Conservation (phyloP, 2,329 filamentous ascomycete genomes). For the Aspergillus sp. region DNA sequence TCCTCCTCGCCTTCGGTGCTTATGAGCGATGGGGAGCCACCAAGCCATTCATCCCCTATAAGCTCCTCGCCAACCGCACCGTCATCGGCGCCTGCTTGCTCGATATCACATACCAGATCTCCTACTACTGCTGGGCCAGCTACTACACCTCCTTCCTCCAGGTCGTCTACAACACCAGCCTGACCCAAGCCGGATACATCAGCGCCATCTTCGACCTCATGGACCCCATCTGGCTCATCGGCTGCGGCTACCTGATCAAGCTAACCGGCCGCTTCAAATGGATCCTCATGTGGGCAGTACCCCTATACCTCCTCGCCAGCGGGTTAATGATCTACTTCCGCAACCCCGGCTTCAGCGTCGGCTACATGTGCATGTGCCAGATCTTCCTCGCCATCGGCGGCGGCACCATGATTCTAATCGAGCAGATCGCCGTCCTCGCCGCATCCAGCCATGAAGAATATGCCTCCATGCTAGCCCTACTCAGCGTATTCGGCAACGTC, state of each 20-base stretch:
- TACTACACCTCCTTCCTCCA: conserved; percentile 40
- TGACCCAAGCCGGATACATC: conserved; percentile 36
- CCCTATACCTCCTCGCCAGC: conserved; percentile 49
- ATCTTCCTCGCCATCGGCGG: conserved; percentile 55
- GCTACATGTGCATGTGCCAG: conserved; percentile 56
- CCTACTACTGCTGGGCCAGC: conserved; percentile 26
- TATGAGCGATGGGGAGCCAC: conserved; percentile 55
- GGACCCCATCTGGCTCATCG: conserved; percentile 55
- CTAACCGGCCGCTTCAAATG: conserved; percentile 52
- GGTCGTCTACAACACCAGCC: conserved; percentile 33
- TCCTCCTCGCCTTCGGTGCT: conserved; percentile 52
- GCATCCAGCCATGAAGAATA: conserved; percentile 53
- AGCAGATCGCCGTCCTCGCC: conserved; percentile 55
- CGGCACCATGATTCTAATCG: conserved; percentile 51
- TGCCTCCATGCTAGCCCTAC: conserved; percentile 52
- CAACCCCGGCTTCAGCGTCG: conserved; percentile 44
- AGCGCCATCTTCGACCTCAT: conserved; percentile 54
- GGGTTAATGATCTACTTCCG: conserved; percentile 56
- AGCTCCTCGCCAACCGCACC: conserved; percentile 43
- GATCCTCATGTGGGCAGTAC: conserved; percentile 49
- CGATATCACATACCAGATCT: conserved; percentile 21
- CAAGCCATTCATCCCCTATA: conserved; percentile 16
- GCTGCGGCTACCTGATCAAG: conserved; percentile 51
- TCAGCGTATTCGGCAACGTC: conserved; percentile 30
- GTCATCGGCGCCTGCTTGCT: conserved; percentile 29